Percentiles rank a stretch among this genome's conserved stretches.
These are phyloP conservation scores for Populus euphratica DNA, from an alignment of 345 rosid genomes.

Conservation along the genomic window DNA sequence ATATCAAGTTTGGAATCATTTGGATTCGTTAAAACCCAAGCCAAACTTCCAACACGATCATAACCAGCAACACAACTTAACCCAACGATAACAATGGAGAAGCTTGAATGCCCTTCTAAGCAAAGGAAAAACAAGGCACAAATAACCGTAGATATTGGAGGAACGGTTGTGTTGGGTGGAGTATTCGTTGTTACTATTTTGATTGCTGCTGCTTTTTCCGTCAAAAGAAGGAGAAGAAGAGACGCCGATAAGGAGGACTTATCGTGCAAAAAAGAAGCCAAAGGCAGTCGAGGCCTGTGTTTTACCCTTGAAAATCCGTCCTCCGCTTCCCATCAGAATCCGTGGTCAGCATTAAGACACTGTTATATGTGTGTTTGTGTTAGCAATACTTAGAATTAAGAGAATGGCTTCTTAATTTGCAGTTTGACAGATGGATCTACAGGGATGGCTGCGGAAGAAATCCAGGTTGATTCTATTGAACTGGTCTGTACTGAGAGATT, in stretches of 20 bases:
- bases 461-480: slow-evolving; percentile 13
- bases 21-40: neutral
- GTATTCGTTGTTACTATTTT: slow-evolving; percentile 44
- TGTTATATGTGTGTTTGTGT: neutral
- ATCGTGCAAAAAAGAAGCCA: neutral
- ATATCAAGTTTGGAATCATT: neutral
- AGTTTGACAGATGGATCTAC: slow-evolving; percentile 28
- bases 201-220: slow-evolving; percentile 30
- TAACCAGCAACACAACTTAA: neutral
- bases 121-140: slow-evolving; percentile 13
- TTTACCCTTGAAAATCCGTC: slow-evolving; percentile 18
- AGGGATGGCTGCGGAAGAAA: neutral
- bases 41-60: neutral
- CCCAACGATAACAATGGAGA: neutral
- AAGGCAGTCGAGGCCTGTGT: slow-evolving; percentile 13
- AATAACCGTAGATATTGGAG: slow-evolving; percentile 20
- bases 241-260: neutral
- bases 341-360: slow-evolving; percentile 20
- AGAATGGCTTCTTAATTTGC: slow-evolving; percentile 16
- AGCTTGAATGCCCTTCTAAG: neutral
- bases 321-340: slow-evolving; percentile 12
- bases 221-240: slow-evolving; percentile 18
- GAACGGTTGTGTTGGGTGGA: slow-evolving; percentile 40
- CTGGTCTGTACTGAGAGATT: slow-evolving; percentile 8
- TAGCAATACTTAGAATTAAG: neutral